These are phyloP conservation scores for Blastomyces emzantsi DNA, from an alignment of 2,329 filamentous ascomycete species.

Conservation along the genomic window DNA sequence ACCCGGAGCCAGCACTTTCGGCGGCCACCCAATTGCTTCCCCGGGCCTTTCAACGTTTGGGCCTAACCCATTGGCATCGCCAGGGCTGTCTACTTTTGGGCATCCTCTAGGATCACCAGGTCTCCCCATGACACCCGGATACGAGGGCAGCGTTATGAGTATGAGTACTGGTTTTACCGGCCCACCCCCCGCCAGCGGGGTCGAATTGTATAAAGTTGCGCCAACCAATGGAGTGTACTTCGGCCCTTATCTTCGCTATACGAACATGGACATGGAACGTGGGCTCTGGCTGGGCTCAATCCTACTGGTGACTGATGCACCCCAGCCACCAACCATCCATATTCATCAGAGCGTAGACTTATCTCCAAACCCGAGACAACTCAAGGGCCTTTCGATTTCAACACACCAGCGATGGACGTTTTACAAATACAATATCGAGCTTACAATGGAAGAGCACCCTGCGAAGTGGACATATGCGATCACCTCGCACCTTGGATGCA, in stretches of 20 bases:
- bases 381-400: constrained; percentile 72
- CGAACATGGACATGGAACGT: constrained; percentile 92
- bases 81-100: constrained; percentile 52
- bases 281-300: constrained; percentile 91
- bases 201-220: constrained; percentile 87
- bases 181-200: constrained; percentile 77
- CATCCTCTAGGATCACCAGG: constrained; percentile 69
- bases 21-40: constrained; percentile 23
- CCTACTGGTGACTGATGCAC: constrained; percentile 80
- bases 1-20: constrained; percentile 67
- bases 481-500: constrained; percentile 92
- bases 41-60: constrained; percentile 31
- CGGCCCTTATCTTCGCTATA: constrained; percentile 88
- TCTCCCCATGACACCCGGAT: constrained; percentile 72
- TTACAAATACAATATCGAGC: constrained; percentile 84
- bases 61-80: constrained; percentile 61
- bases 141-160: constrained; percentile 77
- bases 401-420: constrained; percentile 93
- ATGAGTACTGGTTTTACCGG: constrained; percentile 79
- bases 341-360: constrained; percentile 84
- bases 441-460: constrained; percentile 76
- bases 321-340: constrained; percentile 91
- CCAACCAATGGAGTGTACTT: constrained; percentile 98
- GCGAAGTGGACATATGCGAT: constrained; percentile 97
- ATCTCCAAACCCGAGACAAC: constrained; percentile 82